phyloP scores from a whole-genome alignment of 1,284 basidiomycete genomes.

The Phaffia rhodozyma region DNA sequence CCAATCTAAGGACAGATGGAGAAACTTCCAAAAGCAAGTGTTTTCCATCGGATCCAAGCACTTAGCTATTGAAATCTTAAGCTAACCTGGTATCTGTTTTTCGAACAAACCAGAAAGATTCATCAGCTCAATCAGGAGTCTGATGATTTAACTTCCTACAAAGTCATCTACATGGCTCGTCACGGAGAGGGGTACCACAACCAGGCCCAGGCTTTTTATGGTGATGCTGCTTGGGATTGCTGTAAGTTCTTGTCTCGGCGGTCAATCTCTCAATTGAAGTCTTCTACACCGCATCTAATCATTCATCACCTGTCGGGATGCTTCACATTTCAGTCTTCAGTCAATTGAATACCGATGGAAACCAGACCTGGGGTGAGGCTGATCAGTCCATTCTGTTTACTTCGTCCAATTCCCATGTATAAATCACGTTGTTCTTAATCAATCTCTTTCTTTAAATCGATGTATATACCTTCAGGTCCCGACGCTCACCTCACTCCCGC shows the following conservation, averaged over 20 bases:
- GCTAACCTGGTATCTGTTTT: background rate
- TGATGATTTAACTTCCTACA: slow-evolving; percentile 28
- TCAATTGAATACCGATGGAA: slow-evolving; percentile 23
- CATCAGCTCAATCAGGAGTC: slow-evolving; percentile 24
- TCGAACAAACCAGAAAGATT: slow-evolving; percentile 19
- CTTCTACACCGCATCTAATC: slow-evolving; percentile 19
- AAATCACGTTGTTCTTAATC: too few species aligned
- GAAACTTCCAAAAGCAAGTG: slow-evolving; percentile 19
- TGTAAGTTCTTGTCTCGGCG: slow-evolving; percentile 20
- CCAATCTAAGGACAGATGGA: slow-evolving; percentile 23
- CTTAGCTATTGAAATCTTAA: slow-evolving; percentile 16
- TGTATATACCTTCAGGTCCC: slow-evolving; percentile 24
- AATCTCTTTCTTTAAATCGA: too few species aligned
- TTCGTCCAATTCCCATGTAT: too few species aligned
- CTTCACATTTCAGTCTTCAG: too few species aligned
- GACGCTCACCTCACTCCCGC: slow-evolving; percentile 27
- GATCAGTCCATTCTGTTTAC: too few species aligned
- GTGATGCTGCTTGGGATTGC: slow-evolving; percentile 31
- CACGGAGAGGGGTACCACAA: slow-evolving; percentile 35
- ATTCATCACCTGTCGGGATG: too few species aligned
- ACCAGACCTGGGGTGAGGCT: slow-evolving; percentile 24
- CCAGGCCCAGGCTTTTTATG: slow-evolving; percentile 30
- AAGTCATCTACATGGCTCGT: slow-evolving; percentile 32
- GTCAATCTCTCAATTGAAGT: background rate
- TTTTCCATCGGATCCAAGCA: background rate